Base-by-base conservation (phyloP, 352 stramenopile genomes). In the Phytophthora macrochlamydospora region DNA sequence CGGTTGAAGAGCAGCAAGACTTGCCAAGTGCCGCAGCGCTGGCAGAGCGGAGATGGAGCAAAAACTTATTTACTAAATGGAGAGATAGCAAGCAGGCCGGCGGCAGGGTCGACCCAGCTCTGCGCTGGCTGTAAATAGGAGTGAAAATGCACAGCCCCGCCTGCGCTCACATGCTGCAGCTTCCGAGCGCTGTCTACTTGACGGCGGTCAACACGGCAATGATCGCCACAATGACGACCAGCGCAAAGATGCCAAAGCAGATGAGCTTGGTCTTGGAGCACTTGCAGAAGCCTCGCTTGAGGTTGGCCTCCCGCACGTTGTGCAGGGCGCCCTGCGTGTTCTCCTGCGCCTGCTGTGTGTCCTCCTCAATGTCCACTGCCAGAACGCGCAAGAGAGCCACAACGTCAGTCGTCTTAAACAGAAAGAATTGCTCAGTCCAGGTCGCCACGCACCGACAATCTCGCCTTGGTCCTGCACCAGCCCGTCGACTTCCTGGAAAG, bases 241-340 rank as follows among this genome's bases (percentile, higher is more conserved):
- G 56, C 24, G 64, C 60, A 51, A 89, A 85, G 37, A 86, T 57
- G 18, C 73, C 78, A 37, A 75, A 72, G 51, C 75, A 89, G 59
- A 87, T 85, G 33, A 87, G 65, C 70, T 91, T 89, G 12, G 69
- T 83, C 70, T 86, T 83, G 18, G 76, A 82, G 51, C 79, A 89
- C 53, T 73, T 73, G 62, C 82, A 89, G 51, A 83, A 78, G n/a
- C 69, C 45, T 42, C 65, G 71, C 67, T 82, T 85, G 24, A 48
- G 32, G 54, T 91, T 77, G 32, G 82, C 82, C 56, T 89, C 51
- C 44, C 76, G 79, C 51, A 91, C 79, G 45, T 91, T 81, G 24
- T 76, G 57, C 24, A 91, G 59, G 24, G 75, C 82, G 6, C 68
- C 62, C 43, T 87, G 56, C 8, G 81, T 75, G 53, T 89, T 83